phyloP scores from a whole-genome alignment of 108 stramenopile genomes.

The Cyclotella distinguenda region DNA sequence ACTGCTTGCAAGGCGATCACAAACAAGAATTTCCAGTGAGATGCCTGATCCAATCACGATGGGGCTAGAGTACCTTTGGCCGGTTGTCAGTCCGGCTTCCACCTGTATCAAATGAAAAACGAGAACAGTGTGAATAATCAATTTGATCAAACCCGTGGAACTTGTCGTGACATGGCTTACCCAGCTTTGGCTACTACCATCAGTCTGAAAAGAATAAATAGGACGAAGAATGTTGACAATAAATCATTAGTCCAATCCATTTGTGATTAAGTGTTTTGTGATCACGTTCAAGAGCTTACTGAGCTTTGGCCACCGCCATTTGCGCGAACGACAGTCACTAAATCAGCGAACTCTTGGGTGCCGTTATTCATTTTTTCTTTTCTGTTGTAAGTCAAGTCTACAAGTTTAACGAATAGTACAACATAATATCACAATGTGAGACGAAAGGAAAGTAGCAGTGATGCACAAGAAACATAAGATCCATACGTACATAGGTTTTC shows the following conservation, averaged over 20 bases:
- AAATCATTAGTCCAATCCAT: too few relatives aligned
- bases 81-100: slow-evolving; percentile 3
- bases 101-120: too few relatives aligned
- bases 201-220: background rate
- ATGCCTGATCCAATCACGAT: slow-evolving; percentile 7
- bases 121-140: too few relatives aligned
- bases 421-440: too few relatives aligned
- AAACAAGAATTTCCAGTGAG: slow-evolving; percentile 1
- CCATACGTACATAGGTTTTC: slow-evolving; percentile 10
- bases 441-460: too few relatives aligned
- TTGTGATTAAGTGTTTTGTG: too few relatives aligned
- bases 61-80: background rate
- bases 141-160: too few relatives aligned
- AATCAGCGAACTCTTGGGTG: slow-evolving; percentile 1
- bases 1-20: too few relatives aligned
- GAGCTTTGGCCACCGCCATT: slow-evolving; percentile 6
- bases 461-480: background rate
- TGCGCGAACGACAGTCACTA: slow-evolving; percentile 5
- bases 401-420: background rate
- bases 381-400: slow-evolving; percentile 18
- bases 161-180: too few relatives aligned
- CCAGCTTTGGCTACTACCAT: too few relatives aligned
- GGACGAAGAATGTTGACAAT: too few relatives aligned
- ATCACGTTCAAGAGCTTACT: background rate
- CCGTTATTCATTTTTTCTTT: slow-evolving; percentile 15